Conservation (phyloP, 2,329 filamentous ascomycete genomes). For the Trichoderma sp. region DNA sequence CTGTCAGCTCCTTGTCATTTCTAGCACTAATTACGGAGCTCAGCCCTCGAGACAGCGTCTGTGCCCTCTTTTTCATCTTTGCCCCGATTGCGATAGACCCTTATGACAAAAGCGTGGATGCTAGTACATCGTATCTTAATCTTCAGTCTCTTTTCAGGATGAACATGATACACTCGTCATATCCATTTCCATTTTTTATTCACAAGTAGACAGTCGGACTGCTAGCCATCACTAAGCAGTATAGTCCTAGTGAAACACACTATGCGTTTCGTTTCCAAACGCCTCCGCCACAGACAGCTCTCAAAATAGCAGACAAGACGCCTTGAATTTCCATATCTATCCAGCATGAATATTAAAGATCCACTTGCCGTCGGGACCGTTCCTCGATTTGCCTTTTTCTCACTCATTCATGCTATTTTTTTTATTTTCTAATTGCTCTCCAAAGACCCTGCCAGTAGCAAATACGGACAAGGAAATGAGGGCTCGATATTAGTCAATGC, state of each 20-base stretch:
- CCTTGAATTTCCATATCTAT: not conserved
- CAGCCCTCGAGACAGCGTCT: not conserved
- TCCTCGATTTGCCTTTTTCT: not conserved
- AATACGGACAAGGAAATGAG: not conserved
- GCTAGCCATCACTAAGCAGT: not conserved
- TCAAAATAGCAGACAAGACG: not conserved
- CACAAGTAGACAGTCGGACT: not conserved
- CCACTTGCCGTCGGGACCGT: slow-evolving; percentile 18
- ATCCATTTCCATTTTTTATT: not conserved
- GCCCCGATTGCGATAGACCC: not conserved
- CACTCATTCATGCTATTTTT: not conserved
- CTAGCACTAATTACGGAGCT: not conserved
- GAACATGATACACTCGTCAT: not conserved
- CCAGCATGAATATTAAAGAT: slow-evolving; percentile 8
- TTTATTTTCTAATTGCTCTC: not conserved
- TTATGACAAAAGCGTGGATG: not conserved
- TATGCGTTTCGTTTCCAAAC: not conserved
- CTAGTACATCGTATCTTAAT: not conserved
- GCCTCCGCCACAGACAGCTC: not conserved
- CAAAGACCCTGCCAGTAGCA: not conserved
- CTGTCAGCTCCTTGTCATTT: slow-evolving; percentile 9
- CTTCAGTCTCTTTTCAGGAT: not conserved
- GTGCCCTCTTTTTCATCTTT: not conserved
- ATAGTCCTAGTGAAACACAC: not conserved
- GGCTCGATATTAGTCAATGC: not conserved